Percentiles rank a stretch among this genome's conserved stretches.
These are phyloP conservation scores for Cadophora malorum DNA, from an alignment of 2,329 filamentous ascomycete genomes.

Conservation along the genomic window DNA sequence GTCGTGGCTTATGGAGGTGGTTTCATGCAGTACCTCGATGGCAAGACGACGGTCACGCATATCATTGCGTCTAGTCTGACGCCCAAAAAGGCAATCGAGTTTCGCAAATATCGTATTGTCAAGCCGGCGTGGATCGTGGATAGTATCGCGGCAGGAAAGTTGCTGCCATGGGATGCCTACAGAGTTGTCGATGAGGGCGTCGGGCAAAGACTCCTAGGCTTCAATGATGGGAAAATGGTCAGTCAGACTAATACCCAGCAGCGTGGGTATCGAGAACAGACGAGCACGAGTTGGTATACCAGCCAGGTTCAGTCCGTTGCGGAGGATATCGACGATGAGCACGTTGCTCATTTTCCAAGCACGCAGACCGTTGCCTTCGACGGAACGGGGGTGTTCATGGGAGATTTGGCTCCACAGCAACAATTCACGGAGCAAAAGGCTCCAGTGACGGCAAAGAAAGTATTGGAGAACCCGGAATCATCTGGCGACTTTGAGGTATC, in stretches of 20 bases:
- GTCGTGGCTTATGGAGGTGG: slow-evolving; percentile 94
- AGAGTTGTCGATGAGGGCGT: slow-evolving; percentile 84
- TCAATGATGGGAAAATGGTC: slow-evolving; percentile 66
- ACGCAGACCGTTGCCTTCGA: slow-evolving; percentile 33
- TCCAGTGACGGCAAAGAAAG: slow-evolving; percentile 11
- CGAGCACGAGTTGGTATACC: slow-evolving; percentile 82
- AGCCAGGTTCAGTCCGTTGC: slow-evolving; percentile 64
- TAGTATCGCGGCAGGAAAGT: slow-evolving; percentile 78
- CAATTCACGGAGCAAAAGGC: slow-evolving; percentile 20
- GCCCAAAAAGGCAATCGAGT: slow-evolving; percentile 91
- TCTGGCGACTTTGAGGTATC: slow-evolving; percentile 43
- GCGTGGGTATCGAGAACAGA: slow-evolving; percentile 80
- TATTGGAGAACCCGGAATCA: slow-evolving; percentile 26
- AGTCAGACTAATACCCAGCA: slow-evolving; percentile 68
- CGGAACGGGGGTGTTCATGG: slow-evolving; percentile 23
- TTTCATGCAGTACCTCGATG: slow-evolving; percentile 93
- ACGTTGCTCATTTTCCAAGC: slow-evolving; percentile 45
- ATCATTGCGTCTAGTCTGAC: slow-evolving; percentile 92
- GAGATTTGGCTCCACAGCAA: background rate
- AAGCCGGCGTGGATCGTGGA: slow-evolving; percentile 95
- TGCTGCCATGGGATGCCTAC: slow-evolving; percentile 87
- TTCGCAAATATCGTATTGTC: slow-evolving; percentile 85
- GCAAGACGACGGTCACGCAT: slow-evolving; percentile 93
- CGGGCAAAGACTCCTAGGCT: slow-evolving; percentile 76
- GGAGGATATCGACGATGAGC: slow-evolving; percentile 52